phyloP scores from a whole-genome alignment of 306 rosid genomes.

The Lagenaria siceraria region DNA sequence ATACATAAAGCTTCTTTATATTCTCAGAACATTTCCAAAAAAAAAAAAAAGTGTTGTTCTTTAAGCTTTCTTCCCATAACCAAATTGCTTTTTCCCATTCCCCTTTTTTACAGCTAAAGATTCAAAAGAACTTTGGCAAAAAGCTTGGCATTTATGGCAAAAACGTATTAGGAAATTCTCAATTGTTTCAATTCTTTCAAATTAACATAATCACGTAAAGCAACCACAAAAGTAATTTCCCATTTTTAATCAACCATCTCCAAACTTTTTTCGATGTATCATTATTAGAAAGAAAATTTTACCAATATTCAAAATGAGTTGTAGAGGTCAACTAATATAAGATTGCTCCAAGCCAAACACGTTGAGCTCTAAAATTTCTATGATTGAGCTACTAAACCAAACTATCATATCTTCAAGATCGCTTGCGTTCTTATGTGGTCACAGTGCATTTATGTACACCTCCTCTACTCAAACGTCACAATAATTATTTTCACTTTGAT shows the following conservation, averaged over 20 bases:
- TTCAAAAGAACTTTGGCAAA: not conserved
- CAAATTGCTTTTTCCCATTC: constrained; percentile 2
- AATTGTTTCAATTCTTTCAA: not conserved
- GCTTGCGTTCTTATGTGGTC: no score
- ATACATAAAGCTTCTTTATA: not conserved
- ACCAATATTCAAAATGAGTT: no score
- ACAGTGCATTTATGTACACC: no score
- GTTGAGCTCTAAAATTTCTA: no score
- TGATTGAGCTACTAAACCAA: no score
- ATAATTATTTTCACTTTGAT: no score
- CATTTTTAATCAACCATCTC: not conserved
- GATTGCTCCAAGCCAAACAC: no score
- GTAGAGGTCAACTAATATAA: no score
- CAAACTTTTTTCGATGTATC: not conserved
- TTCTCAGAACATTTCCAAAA: not conserved
- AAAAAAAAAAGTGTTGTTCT: not conserved
- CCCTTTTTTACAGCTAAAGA: not conserved
- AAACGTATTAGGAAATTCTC: not conserved
- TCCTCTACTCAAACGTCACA: no score
- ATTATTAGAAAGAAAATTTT: not conserved
- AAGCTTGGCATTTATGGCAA: not conserved
- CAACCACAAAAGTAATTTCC: no score
- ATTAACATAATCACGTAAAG: not conserved
- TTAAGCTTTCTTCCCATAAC: constrained; percentile 30
- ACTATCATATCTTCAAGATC: no score